Evolutionary conservation across 768 basidiomycete species (phyloP).

Genomic region (Naematelia aurantialba): DNA sequence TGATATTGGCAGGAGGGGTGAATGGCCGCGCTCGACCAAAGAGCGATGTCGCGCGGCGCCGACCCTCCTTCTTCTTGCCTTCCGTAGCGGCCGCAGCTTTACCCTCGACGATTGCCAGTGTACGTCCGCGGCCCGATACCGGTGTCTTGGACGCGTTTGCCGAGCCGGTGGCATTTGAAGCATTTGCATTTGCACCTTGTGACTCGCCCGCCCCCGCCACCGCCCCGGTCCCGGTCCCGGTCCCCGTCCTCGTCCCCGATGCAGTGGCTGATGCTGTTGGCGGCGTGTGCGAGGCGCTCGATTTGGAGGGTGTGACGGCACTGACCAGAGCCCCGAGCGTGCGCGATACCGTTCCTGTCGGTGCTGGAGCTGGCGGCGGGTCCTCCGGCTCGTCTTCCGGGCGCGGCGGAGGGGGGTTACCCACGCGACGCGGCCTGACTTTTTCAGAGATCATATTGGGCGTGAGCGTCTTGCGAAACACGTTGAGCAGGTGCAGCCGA

Average conservation of each 20-base stretch:
- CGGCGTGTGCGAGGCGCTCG: not conserved
- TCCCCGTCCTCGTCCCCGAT: not conserved
- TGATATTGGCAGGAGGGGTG: conserved; percentile 25
- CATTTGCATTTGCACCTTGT: too few relatives aligned
- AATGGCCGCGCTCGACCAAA: conserved; percentile 25
- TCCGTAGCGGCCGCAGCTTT: not conserved
- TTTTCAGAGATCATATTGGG: conserved; percentile 28
- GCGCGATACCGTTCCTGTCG: not conserved
- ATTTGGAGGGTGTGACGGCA: not conserved
- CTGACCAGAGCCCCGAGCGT: not conserved
- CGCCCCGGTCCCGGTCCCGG: too few relatives aligned
- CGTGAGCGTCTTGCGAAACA: conserved; percentile 25
- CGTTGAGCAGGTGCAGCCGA: conserved; percentile 20
- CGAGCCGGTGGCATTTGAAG: too few relatives aligned
- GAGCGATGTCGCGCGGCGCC: conserved; percentile 18
- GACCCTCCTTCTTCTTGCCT: conserved; percentile 11
- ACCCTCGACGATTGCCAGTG: not conserved
- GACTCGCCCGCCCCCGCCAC: too few relatives aligned
- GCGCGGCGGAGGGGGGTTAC: conserved; percentile 20
- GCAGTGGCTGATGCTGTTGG: not conserved
- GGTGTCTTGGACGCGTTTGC: too few relatives aligned
- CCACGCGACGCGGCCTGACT: conserved; percentile 20
- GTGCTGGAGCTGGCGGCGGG: conserved; percentile 3
- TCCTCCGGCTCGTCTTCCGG: not conserved
- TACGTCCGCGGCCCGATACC: not conserved